Evolutionary conservation across 2,329 filamentous ascomycete genomes (phyloP).

Genomic region (Verticillium albo-atrum): DNA sequence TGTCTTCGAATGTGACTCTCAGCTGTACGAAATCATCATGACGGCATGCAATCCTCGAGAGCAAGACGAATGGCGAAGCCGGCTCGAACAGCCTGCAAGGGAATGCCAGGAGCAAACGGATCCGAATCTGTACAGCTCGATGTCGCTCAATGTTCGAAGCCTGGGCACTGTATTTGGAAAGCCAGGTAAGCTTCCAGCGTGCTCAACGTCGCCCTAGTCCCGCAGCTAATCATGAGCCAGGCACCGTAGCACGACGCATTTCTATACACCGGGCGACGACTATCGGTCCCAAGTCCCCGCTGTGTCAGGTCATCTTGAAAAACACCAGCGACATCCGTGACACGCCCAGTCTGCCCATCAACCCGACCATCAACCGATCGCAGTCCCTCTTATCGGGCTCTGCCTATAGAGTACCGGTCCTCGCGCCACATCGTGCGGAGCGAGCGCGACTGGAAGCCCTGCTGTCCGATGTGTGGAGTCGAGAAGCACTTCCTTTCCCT

Average conservation of each 20-base stretch:
- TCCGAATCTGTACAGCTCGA: slow-evolving; percentile 52
- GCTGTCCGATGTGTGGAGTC: slow-evolving; percentile 78
- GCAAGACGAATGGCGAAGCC: slow-evolving; percentile 72
- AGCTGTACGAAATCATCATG: slow-evolving; percentile 79
- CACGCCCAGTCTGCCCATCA: slow-evolving; percentile 33
- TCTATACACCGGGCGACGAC: slow-evolving; percentile 79
- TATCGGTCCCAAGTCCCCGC: slow-evolving; percentile 60
- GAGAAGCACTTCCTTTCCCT: slow-evolving; percentile 74
- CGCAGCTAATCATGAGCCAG: slow-evolving; percentile 26
- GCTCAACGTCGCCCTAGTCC: not conserved
- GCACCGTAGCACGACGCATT: slow-evolving; percentile 60
- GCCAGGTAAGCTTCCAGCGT: slow-evolving; percentile 42
- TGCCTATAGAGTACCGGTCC: slow-evolving; percentile 59
- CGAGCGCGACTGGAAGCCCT: slow-evolving; percentile 71
- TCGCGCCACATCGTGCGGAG: slow-evolving; percentile 71
- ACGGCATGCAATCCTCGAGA: slow-evolving; percentile 81
- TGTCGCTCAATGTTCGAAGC: slow-evolving; percentile 67
- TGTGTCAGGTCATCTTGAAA: slow-evolving; percentile 78
- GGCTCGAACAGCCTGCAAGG: slow-evolving; percentile 50
- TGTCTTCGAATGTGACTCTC: slow-evolving; percentile 71
- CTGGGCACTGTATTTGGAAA: slow-evolving; percentile 73
- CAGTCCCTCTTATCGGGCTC: slow-evolving; percentile 71
- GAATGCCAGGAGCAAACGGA: slow-evolving; percentile 43
- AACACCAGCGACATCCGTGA: slow-evolving; percentile 72
- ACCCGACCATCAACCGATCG: slow-evolving; percentile 65